phyloP scores from a whole-genome alignment of 495 filamentous ascomycete genomes.

The Lentithecium fluviatile region DNA sequence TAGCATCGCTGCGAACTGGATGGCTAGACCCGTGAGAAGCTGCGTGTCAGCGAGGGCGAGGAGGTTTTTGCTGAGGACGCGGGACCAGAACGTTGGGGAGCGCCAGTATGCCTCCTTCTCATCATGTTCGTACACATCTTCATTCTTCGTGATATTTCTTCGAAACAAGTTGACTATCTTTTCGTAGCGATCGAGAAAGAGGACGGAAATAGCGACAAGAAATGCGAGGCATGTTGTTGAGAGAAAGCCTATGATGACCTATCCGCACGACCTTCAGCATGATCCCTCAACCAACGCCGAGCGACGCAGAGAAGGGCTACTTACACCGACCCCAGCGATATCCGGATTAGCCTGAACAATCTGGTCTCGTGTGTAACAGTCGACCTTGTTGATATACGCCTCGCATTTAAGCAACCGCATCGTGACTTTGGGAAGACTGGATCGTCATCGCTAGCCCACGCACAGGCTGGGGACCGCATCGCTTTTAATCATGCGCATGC shows the following conservation, averaged over 20 bases:
- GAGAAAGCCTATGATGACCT: slow-evolving; percentile 34
- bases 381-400: background rate
- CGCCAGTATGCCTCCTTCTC: slow-evolving; percentile 19
- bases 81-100: slow-evolving; percentile 25
- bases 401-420: background rate
- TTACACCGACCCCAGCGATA: slow-evolving; percentile 15
- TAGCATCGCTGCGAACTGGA: slow-evolving; percentile 33
- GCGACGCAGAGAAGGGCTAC: background rate
- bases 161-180: slow-evolving; percentile 6
- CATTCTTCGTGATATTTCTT: slow-evolving; percentile 7
- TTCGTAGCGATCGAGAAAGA: slow-evolving; percentile 29
- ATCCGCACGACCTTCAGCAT: background rate
- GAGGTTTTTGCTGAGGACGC: slow-evolving; percentile 33
- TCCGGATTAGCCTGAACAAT: slow-evolving; percentile 9
- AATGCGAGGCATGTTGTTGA: slow-evolving; percentile 33
- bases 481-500: background rate
- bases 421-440: background rate
- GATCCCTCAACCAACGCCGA: background rate
- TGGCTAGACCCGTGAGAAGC: slow-evolving; percentile 29
- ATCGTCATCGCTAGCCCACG: background rate
- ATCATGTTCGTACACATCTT: slow-evolving; percentile 2
- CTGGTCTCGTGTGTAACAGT: slow-evolving; percentile 1
- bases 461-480: background rate
- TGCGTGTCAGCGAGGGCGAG: slow-evolving; percentile 34
- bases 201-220: slow-evolving; percentile 22